These are phyloP conservation scores for Ramaria rubella DNA, from an alignment of 768 basidiomycete genomes.

Conservation along the genomic window DNA sequence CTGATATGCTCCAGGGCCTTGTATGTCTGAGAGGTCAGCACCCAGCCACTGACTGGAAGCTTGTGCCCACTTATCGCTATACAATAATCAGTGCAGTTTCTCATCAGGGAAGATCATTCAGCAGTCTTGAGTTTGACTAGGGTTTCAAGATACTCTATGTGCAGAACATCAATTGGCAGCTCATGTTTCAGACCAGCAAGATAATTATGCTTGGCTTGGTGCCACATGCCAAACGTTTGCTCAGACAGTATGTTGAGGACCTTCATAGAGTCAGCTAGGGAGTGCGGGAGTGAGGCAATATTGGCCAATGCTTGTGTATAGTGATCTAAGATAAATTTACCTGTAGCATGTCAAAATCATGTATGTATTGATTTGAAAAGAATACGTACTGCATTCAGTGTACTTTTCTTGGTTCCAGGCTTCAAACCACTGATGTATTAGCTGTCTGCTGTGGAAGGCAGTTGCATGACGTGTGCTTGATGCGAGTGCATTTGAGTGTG, in stretches of 20 bases:
- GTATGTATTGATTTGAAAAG: neutral
- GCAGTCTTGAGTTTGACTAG: neutral
- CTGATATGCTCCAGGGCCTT: neutral
- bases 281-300: neutral
- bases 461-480: constrained; percentile 17
- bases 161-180: neutral
- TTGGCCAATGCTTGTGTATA: neutral
- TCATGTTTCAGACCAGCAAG: neutral
- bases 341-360: neutral
- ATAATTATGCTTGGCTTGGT: neutral
- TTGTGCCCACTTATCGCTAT: neutral
- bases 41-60: neutral
- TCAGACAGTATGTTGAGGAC: neutral
- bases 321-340: neutral
- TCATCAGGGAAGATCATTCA: neutral
- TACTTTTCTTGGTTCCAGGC: constrained; percentile 22
- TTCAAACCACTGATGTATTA: constrained; percentile 16
- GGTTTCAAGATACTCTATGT: neutral
- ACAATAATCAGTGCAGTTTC: neutral
- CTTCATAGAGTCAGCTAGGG: neutral
- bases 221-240: neutral
- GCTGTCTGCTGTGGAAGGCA: constrained; percentile 24
- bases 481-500: constrained; percentile 21
- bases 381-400: constrained; percentile 16
- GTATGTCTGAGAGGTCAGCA: neutral